A percentile compares a stretch with the other conserved stretches of the same genome.
Conservation (phyloP, 1,284 basidiomycete species). For the Marasmius tenuissimus region DNA sequence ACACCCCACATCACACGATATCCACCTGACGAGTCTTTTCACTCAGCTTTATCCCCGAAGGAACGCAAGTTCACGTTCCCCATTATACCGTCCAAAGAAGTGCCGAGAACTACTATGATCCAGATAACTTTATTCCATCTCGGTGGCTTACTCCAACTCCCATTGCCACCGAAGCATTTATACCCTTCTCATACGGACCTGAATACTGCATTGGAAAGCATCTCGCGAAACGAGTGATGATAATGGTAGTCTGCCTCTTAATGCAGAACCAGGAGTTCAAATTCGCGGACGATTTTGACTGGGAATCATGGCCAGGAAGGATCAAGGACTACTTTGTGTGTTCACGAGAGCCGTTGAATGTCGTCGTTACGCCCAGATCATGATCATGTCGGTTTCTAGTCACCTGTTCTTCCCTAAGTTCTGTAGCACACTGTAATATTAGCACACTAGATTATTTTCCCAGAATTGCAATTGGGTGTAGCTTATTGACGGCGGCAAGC, state of each 20-base stretch:
- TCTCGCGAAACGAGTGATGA: conserved; percentile 13
- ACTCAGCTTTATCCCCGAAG: conserved; percentile 47
- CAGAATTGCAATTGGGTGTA: too few species aligned
- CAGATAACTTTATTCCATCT: conserved; percentile 42
- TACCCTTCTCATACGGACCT: conserved; percentile 12
- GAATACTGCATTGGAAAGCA: conserved; percentile 14
- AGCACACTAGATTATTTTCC: too few species aligned
- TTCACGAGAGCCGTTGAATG: not conserved
- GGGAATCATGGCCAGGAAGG: not conserved
- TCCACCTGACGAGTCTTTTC: not conserved
- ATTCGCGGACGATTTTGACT: conserved; percentile 17
- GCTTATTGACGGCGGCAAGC: too few species aligned
- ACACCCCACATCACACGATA: conserved; percentile 13
- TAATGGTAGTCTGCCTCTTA: conserved; percentile 7
- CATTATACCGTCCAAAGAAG: conserved; percentile 46
- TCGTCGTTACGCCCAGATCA: not conserved
- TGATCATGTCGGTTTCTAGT: not conserved
- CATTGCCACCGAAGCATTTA: conserved; percentile 19
- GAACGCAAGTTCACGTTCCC: conserved; percentile 46
- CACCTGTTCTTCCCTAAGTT: too few species aligned
- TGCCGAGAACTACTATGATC: conserved; percentile 34
- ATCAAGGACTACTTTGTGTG: conserved; percentile 2
- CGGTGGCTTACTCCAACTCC: conserved; percentile 35
- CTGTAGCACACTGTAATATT: too few species aligned
- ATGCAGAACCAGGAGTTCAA: conserved; percentile 11